These are phyloP conservation scores for Elsinoe batatas DNA, from an alignment of 2,329 filamentous ascomycete species.

Conservation along the genomic window DNA sequence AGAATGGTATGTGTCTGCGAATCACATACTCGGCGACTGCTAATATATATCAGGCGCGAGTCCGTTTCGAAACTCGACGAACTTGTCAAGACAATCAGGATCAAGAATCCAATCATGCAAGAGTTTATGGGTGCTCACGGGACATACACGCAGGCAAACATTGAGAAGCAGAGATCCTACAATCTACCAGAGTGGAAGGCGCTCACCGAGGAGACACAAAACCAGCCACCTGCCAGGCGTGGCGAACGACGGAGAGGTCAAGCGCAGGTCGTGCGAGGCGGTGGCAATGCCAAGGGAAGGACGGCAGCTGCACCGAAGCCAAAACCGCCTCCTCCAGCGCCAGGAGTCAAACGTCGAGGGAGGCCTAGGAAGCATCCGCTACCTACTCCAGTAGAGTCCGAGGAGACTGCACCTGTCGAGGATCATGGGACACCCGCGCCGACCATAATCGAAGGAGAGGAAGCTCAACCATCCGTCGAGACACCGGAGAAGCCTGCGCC, in stretches of 20 bases:
- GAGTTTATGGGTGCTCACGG: constrained; percentile 95
- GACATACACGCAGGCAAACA: constrained; percentile 93
- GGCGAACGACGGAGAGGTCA: constrained; percentile 63
- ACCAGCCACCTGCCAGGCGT: constrained; percentile 85
- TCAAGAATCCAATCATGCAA: constrained; percentile 95
- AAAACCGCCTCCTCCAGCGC: constrained; percentile 20
- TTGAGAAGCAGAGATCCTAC: constrained; percentile 90
- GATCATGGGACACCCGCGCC: constrained; percentile 25
- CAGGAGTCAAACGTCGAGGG: constrained; percentile 40
- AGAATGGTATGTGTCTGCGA: constrained; percentile 62
- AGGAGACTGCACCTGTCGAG: constrained; percentile 18
- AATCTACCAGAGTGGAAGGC: constrained; percentile 94
- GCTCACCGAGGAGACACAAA: constrained; percentile 86
- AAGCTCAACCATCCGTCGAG: constrained; percentile 2
- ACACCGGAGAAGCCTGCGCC: constrained; percentile 28
- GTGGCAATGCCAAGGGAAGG: constrained; percentile 23
- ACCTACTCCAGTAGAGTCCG: constrained; percentile 22
- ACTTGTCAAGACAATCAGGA: constrained; percentile 78
- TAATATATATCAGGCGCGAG: constrained; percentile 45
- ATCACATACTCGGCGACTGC: not conserved
- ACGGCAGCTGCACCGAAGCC: constrained; percentile 19
- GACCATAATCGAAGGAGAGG: constrained; percentile 42
- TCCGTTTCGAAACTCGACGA: constrained; percentile 70
- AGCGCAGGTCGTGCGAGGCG: constrained; percentile 35
- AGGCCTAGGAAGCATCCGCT: constrained; percentile 34